These are phyloP conservation scores for Hortiboletus campestris DNA, from an alignment of 768 basidiomycete genomes.

Conservation along the genomic window DNA sequence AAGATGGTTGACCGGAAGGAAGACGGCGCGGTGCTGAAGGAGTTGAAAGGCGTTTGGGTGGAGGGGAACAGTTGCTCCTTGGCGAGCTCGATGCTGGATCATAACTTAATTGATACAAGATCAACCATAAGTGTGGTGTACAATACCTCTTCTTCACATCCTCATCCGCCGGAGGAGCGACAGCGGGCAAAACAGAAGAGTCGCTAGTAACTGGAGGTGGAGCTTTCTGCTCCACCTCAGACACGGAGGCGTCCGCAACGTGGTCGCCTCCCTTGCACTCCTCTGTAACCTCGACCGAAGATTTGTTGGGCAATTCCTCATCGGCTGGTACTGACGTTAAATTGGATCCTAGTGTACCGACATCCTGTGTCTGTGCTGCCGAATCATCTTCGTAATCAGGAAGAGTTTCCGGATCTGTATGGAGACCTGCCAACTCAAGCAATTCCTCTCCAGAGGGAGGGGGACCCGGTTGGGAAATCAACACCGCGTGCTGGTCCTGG, in stretches of 20 bases:
- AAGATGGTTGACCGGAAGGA: slow-evolving; percentile 64
- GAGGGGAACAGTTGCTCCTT: slow-evolving; percentile 51
- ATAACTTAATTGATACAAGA: slow-evolving; percentile 3
- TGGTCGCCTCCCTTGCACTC: not conserved
- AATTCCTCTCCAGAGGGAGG: slow-evolving; percentile 45
- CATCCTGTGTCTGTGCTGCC: slow-evolving; percentile 10
- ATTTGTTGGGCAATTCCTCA: not conserved
- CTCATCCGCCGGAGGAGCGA: slow-evolving; percentile 15
- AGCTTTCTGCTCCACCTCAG: slow-evolving; percentile 10
- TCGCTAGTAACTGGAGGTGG: slow-evolving; percentile 3
- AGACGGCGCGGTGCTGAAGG: slow-evolving; percentile 21
- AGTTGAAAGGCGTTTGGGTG: slow-evolving; percentile 17
- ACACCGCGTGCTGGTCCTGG: slow-evolving; percentile 5
- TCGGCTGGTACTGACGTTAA: not conserved
- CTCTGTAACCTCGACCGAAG: slow-evolving; percentile 1
- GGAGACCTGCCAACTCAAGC: slow-evolving; percentile 49
- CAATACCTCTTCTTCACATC: slow-evolving; percentile 27
- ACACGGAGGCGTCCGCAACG: not conserved
- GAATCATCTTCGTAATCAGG: slow-evolving; percentile 59
- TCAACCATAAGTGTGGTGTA: not conserved
- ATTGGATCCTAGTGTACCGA: slow-evolving; percentile 7
- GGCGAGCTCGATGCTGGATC: slow-evolving; percentile 39
- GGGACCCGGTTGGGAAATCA: not conserved
- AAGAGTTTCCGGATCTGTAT: slow-evolving; percentile 40
- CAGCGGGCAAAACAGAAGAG: slow-evolving; percentile 6